phyloP scores from a whole-genome alignment of 2,329 filamentous ascomycete genomes.

The Phialocephala sp. region DNA sequence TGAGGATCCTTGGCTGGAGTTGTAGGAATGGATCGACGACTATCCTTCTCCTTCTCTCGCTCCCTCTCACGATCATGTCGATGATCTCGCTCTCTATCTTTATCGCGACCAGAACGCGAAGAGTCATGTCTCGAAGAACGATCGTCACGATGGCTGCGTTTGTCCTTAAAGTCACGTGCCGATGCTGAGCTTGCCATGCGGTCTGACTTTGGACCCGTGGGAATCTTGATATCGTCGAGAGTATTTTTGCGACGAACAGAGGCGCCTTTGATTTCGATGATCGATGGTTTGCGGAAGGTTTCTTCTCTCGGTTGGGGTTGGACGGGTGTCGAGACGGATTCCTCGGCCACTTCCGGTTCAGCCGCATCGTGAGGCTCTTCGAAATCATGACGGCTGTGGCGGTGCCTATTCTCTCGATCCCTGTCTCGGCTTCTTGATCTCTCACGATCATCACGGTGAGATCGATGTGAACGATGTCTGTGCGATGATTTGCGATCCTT shows the following conservation, averaged over 20 bases:
- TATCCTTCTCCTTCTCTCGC: conserved; percentile 30
- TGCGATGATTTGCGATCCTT: conserved; percentile 46
- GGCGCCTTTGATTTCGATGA: conserved; percentile 42
- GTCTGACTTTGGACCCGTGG: conserved; percentile 38
- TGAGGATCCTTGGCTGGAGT: conserved; percentile 48
- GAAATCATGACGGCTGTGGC: conserved; percentile 36
- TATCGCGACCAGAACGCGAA: conserved; percentile 50
- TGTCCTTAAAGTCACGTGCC: conserved; percentile 42
- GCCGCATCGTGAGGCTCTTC: conserved; percentile 25
- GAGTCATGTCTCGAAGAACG: conserved; percentile 30
- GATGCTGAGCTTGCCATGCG: conserved; percentile 24
- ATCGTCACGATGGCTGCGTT: conserved; percentile 34
- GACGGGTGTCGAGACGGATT: conserved; percentile 24
- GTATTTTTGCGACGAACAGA: conserved; percentile 36
- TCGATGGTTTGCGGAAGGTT: conserved; percentile 25
- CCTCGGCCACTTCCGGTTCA: conserved; percentile 15
- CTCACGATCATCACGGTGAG: conserved; percentile 51
- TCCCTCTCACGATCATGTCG: conserved; percentile 50
- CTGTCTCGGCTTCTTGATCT: conserved; percentile 47
- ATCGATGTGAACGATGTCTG: conserved; percentile 54
- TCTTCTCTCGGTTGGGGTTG: conserved; percentile 19
- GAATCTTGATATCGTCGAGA: conserved; percentile 37
- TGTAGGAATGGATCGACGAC: conserved; percentile 23
- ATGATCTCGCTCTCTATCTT: conserved; percentile 51
- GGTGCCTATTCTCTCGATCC: conserved; percentile 49